A percentile compares a stretch with the other conserved stretches of the same genome.
phyloP scores from a whole-genome alignment of 2,329 filamentous ascomycete genomes.

The Diplodia scrobiculata region DNA sequence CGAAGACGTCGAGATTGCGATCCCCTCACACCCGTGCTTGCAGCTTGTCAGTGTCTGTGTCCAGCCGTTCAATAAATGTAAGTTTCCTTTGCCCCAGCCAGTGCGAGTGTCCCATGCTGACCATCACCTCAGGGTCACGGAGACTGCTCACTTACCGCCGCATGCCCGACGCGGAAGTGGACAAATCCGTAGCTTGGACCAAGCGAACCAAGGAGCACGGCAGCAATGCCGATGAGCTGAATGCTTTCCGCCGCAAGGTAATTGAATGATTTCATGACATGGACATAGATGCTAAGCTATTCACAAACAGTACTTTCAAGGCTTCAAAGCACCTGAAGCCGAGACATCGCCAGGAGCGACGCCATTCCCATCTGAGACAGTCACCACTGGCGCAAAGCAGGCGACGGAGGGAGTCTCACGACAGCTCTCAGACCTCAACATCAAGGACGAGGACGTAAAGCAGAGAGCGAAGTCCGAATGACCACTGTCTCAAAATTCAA shows the following conservation, averaged over 20 bases:
- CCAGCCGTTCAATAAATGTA: constrained; percentile 81
- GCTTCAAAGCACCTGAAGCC: constrained; percentile 39
- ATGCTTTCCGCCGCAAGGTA: constrained; percentile 64
- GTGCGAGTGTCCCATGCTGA: constrained; percentile 45
- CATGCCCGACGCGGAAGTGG: constrained; percentile 51
- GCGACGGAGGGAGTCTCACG: not conserved
- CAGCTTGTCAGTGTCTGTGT: constrained; percentile 74
- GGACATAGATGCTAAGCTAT: not conserved
- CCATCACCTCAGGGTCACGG: constrained; percentile 66
- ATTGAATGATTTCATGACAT: not conserved
- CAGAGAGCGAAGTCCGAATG: not conserved
- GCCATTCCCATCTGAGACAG: not conserved
- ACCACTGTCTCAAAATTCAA: not conserved
- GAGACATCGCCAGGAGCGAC: not conserved
- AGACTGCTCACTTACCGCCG: constrained; percentile 84
- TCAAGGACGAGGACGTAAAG: not conserved
- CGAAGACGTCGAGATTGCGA: constrained; percentile 67
- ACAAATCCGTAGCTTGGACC: constrained; percentile 28
- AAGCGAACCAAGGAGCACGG: constrained; percentile 47
- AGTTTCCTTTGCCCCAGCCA: constrained; percentile 46
- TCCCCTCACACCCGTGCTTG: constrained; percentile 76
- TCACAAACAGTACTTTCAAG: constrained; percentile 42
- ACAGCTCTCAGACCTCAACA: not conserved
- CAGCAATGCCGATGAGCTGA: constrained; percentile 65
- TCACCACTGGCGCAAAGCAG: not conserved